A percentile compares a stretch with the other conserved stretches of the same genome.
phyloP scores from a whole-genome alignment of 2,329 filamentous ascomycete genomes.

The Aspergillus novoparasiticus region DNA sequence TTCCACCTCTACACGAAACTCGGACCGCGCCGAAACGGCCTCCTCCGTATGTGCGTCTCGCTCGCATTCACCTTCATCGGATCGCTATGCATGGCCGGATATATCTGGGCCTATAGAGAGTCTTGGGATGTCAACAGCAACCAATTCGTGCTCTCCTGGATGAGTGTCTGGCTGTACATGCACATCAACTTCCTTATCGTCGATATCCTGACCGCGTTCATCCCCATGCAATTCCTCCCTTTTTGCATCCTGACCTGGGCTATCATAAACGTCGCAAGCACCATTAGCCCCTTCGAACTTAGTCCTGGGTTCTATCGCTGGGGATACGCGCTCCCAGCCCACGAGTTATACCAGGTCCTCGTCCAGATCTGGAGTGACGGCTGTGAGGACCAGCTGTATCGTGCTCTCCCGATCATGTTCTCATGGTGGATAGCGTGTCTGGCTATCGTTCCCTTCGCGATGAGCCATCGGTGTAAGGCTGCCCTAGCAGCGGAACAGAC shows the following conservation, averaged over 20 bases:
- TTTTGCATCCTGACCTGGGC: slow-evolving; percentile 46
- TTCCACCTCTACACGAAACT: slow-evolving; percentile 22
- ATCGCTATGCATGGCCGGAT: slow-evolving; percentile 9
- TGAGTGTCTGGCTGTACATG: slow-evolving; percentile 43
- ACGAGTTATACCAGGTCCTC: slow-evolving; percentile 43
- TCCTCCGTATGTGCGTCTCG: slow-evolving; percentile 11
- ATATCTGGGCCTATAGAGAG: slow-evolving; percentile 18
- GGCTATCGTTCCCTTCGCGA: background rate
- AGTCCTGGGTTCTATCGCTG: slow-evolving; percentile 43
- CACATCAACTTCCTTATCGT: slow-evolving; percentile 44
- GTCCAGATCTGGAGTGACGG: slow-evolving; percentile 46
- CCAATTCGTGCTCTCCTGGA: slow-evolving; percentile 45
- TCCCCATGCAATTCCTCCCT: slow-evolving; percentile 41
- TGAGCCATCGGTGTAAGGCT: background rate
- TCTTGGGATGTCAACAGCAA: slow-evolving; percentile 18
- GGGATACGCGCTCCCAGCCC: slow-evolving; percentile 42
- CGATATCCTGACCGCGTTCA: slow-evolving; percentile 41
- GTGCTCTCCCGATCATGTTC: slow-evolving; percentile 45
- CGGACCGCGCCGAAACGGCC: background rate
- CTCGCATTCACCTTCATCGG: slow-evolving; percentile 11
- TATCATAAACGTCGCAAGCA: slow-evolving; percentile 41
- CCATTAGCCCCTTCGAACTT: slow-evolving; percentile 43
- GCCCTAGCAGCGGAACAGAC: background rate
- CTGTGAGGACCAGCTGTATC: slow-evolving; percentile 40
- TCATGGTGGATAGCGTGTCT: slow-evolving; percentile 35